Conservation (phyloP, 352 stramenopile genomes). For the Phytophthora ramorum region DNA sequence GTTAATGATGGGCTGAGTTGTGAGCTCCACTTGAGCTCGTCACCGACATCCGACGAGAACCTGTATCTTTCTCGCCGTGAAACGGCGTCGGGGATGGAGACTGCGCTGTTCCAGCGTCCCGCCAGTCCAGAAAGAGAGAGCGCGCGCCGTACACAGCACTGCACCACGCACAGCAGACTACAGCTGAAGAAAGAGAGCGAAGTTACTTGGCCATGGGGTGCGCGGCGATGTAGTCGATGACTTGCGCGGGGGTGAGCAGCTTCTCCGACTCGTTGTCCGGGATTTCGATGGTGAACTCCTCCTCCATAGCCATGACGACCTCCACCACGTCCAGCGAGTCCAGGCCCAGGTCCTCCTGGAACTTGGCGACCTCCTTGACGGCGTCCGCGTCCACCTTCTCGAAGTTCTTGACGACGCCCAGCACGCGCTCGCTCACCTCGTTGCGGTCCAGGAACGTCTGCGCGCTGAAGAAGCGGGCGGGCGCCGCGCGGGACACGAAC, state of each 20-base stretch:
- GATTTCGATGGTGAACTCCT: slow-evolving; percentile 99
- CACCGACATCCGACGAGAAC: slow-evolving; percentile 10
- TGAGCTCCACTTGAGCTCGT: neutral
- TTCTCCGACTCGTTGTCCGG: slow-evolving; percentile 99
- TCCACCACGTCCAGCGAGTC: slow-evolving; percentile 98
- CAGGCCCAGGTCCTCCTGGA: slow-evolving; percentile 98
- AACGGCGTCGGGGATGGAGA: slow-evolving; percentile 14
- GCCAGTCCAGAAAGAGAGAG: neutral
- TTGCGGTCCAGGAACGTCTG: slow-evolving; percentile 90
- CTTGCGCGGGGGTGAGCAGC: slow-evolving; percentile 96
- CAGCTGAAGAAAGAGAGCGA: slow-evolving; percentile 3
- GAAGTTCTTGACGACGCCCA: slow-evolving; percentile 99
- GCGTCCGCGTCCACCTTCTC: slow-evolving; percentile 98
- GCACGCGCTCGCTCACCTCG: slow-evolving; percentile 97
- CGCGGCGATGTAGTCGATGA: slow-evolving; percentile 98
- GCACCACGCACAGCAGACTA: slow-evolving; percentile 13
- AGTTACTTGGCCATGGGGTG: slow-evolving; percentile 99
- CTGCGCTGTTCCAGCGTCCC: slow-evolving; percentile 8
- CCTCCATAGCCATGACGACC: slow-evolving; percentile 99
- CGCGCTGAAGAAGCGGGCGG: slow-evolving; percentile 78
- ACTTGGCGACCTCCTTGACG: slow-evolving; percentile 92
- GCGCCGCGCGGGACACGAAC: slow-evolving; percentile 34
- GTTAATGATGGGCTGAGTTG: slow-evolving; percentile 38
- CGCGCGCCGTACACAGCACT: slow-evolving; percentile 1
- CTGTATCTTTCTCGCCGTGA: slow-evolving; percentile 40